Percentiles rank a stretch among this genome's conserved stretches.
These are phyloP conservation scores for Chamaecyparis obtusa DNA, from an alignment of 75 land plant genomes.

Conservation along the genomic window DNA sequence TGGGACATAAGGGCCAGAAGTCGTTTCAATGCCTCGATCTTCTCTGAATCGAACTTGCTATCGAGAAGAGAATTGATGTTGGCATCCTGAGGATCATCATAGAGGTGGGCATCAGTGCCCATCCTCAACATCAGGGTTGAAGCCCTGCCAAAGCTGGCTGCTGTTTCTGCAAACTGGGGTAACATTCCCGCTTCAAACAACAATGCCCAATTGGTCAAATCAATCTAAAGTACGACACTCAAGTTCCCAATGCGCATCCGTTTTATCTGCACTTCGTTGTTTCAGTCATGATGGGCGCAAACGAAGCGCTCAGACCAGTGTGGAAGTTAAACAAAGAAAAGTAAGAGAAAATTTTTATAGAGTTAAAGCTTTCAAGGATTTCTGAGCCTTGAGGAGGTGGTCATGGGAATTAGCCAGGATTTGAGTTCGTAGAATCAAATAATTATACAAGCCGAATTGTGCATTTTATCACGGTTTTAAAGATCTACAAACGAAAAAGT, in stretches of 20 bases:
- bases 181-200: slow-evolving; percentile 42
- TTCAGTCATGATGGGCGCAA: neutral
- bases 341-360: too few relatives aligned
- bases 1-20: slow-evolving; percentile 93
- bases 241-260: neutral
- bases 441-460: too few relatives aligned
- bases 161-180: slow-evolving; percentile 74
- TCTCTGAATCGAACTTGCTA: slow-evolving; percentile 93
- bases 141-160: slow-evolving; percentile 75
- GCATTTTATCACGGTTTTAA: too few relatives aligned
- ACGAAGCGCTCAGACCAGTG: neutral
- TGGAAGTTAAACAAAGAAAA: neutral
- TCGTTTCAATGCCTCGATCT: slow-evolving; percentile 86
- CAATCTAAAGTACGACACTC: neutral
- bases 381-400: too few relatives aligned
- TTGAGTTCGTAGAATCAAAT: too few relatives aligned
- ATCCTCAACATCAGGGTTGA: slow-evolving; percentile 82
- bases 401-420: too few relatives aligned
- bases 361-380: too few relatives aligned
- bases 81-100: slow-evolving; percentile 96
- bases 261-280: neutral
- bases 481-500: too few relatives aligned
- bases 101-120: slow-evolving; percentile 93
- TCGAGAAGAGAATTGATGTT: slow-evolving; percentile 81
- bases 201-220: neutral